Percentiles rank a stretch among this genome's conserved stretches.
Conservation (phyloP, 2,329 filamentous ascomycete genomes). For the Exophiala viscosa region DNA sequence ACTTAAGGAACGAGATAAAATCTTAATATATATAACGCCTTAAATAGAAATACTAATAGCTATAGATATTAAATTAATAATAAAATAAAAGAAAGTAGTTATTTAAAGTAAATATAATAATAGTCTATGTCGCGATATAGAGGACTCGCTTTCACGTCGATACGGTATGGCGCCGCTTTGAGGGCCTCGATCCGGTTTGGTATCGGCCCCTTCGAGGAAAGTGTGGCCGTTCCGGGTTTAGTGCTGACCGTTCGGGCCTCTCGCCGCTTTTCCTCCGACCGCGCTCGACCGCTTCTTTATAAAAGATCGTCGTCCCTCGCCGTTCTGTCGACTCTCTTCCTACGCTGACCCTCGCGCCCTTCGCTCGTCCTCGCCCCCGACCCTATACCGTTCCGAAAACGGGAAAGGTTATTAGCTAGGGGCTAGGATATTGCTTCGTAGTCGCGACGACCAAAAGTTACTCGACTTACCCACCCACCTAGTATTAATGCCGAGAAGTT, state of each 20-base stretch:
- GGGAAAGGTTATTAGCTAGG: too few relatives aligned
- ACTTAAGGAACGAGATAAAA: background rate
- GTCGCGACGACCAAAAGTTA: too few relatives aligned
- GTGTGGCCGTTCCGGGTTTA: background rate
- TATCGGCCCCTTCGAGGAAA: background rate
- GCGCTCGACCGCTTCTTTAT: background rate
- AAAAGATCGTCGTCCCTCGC: conserved; percentile 4
- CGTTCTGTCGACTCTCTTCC: background rate
- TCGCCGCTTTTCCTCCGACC: background rate
- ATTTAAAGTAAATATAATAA: conserved; percentile 11
- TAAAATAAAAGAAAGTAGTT: conserved; percentile 6
- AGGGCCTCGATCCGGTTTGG: background rate
- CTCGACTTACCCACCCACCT: too few relatives aligned
- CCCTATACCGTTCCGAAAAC: too few relatives aligned
- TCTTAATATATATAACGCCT: conserved; percentile 3
- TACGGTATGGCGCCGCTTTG: conserved; percentile 6
- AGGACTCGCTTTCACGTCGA: background rate
- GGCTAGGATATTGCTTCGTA: too few relatives aligned
- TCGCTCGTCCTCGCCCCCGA: background rate
- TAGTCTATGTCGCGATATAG: background rate
- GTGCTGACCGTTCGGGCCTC: background rate
- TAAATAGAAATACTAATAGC: background rate
- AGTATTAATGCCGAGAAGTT: too few relatives aligned
- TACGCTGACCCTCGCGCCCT: background rate
- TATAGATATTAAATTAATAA: background rate